Evolutionary conservation across 352 stramenopile species (phyloP), one percentile per base, ranked within the genome.

Genomic region (Globisporangium paroecandrum): DNA sequence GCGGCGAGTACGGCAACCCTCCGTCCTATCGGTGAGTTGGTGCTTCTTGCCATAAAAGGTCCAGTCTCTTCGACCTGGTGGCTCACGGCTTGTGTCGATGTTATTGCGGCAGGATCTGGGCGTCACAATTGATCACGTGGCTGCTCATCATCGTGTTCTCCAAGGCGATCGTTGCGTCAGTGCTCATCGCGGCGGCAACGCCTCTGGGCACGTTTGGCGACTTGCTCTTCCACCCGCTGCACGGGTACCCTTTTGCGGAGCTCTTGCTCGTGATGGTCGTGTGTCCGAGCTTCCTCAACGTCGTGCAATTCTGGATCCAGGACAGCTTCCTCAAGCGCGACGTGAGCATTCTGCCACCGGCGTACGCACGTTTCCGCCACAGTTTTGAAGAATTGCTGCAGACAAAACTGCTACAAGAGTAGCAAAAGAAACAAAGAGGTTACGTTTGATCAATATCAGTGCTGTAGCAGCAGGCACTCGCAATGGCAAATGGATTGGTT

Each of bases 281-380:
- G 47, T 92, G 83, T 60, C 87, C 85, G n/a, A 91, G 79, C 63
- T 92, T 94, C 69, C 76, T 94, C 58, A 94, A 94, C 70, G 70
- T 93, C 27, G 78, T 91, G 58, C 85, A 94, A 73, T 93, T 94
- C 68, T 94, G 86, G 87, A 91, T 94, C 69, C 86, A 94, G 69
- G 83, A 93, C 67, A 93, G 79, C 58, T 94, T 92, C 64, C 80
- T 94, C 49, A 94, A 94, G 72, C 79, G 83, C 24, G 86, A 92
- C 55, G 74, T 85, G 12, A 89, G 78, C 62, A 84, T 89, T 34
- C 46, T 90, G 4, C 77, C 84, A 22, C 75, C 74, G 1, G 72
- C 77, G 62, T 92, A 90, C 72, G 79, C 79, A 22, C 77, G 74
- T 65, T 87, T 89, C 64, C 76, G 81, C 59, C 78, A 91, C 56